Conservation (phyloP, 2,329 filamentous ascomycete genomes). For the Zasmidium cellare region DNA sequence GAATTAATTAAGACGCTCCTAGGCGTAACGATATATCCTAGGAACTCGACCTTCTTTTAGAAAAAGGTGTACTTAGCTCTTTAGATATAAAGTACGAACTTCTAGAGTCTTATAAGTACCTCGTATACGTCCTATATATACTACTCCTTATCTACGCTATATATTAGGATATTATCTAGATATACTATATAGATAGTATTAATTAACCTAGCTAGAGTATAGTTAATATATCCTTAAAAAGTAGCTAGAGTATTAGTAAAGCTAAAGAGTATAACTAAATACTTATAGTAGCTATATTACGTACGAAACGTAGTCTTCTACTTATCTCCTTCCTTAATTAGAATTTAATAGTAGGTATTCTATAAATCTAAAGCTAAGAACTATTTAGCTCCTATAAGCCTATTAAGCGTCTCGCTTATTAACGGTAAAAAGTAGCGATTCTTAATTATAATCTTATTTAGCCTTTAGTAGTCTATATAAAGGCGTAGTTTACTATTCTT, state of each 20-base stretch:
- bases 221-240: slow-evolving; percentile 34
- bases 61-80: slow-evolving; percentile 16
- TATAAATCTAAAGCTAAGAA: slow-evolving; percentile 30
- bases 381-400: slow-evolving; percentile 10
- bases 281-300: slow-evolving; percentile 26
- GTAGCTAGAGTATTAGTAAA: slow-evolving; percentile 22
- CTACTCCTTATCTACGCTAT: slow-evolving; percentile 28
- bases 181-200: slow-evolving; percentile 24
- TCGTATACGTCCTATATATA: slow-evolving; percentile 26
- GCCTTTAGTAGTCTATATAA: slow-evolving; percentile 31
- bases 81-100: slow-evolving; percentile 9
- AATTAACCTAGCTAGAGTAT: slow-evolving; percentile 14
- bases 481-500: slow-evolving; percentile 22
- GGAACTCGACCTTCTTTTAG: slow-evolving; percentile 14
- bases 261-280: slow-evolving; percentile 30
- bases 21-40: slow-evolving; percentile 13
- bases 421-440: slow-evolving; percentile 29
- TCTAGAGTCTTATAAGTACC: slow-evolving; percentile 27
- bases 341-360: slow-evolving; percentile 26
- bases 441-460: slow-evolving; percentile 36
- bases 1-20: too few relatives aligned
- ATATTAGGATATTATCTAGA: slow-evolving; percentile 33
- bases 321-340: slow-evolving; percentile 25
- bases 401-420: slow-evolving; percentile 29
- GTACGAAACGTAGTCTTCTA: slow-evolving; percentile 26